phyloP scores from a whole-genome alignment of 495 filamentous ascomycete genomes.

The Cercophora sp. region DNA sequence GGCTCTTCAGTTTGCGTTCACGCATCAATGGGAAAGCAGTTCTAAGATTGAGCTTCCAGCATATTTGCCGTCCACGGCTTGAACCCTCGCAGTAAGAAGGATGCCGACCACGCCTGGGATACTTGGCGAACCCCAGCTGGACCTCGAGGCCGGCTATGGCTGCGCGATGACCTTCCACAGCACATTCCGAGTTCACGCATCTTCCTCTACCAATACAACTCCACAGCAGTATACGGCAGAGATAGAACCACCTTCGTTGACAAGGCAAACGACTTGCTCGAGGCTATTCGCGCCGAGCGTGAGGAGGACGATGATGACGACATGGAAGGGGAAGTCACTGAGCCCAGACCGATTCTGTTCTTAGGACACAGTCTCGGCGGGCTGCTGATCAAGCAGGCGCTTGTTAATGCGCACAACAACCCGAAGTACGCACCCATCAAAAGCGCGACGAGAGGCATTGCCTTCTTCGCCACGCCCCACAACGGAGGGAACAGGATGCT shows the following conservation, averaged over 20 bases:
- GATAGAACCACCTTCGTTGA: slow-evolving; percentile 20
- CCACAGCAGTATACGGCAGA: slow-evolving; percentile 21
- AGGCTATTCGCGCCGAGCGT: slow-evolving; percentile 19
- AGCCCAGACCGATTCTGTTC: slow-evolving; percentile 16
- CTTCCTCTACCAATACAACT: slow-evolving; percentile 29
- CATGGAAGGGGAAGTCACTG: neutral
- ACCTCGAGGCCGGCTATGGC: slow-evolving; percentile 24
- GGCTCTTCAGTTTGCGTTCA: no score
- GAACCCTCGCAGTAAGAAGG: slow-evolving; percentile 26
- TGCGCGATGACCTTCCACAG: slow-evolving; percentile 27
- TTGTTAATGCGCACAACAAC: slow-evolving; percentile 20
- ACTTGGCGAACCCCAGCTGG: slow-evolving; percentile 26
- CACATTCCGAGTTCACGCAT: slow-evolving; percentile 23
- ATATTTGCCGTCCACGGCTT: slow-evolving; percentile 31
- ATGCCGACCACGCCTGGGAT: slow-evolving; percentile 29
- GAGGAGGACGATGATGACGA: neutral
- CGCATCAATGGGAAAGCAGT: no score
- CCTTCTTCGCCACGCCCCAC: slow-evolving; percentile 13
- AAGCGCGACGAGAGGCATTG: slow-evolving; percentile 5
- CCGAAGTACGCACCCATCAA: slow-evolving; percentile 6
- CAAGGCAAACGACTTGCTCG: slow-evolving; percentile 24
- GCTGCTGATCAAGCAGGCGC: slow-evolving; percentile 20
- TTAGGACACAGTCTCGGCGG: slow-evolving; percentile 23
- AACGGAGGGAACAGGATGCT: slow-evolving; percentile 9
- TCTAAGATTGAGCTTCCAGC: no score